Evolutionary conservation across 192 early-diverging fungal species (phyloP).

Genomic region (Entomortierella chlamydospora): DNA sequence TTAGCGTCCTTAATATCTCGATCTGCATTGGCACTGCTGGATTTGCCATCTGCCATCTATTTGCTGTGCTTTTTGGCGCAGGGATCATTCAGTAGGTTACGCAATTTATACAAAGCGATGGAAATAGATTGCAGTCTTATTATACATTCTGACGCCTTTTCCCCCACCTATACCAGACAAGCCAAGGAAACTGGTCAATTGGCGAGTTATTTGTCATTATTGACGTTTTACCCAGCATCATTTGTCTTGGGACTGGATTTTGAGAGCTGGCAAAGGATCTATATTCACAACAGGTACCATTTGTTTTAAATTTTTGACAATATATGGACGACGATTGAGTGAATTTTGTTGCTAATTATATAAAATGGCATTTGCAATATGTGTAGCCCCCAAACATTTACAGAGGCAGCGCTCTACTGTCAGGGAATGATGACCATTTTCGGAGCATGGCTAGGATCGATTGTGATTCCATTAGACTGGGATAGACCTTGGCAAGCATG

Average conservation of each 20-base stretch:
- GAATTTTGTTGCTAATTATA: too few species aligned
- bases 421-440: conserved; percentile 58
- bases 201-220: conserved; percentile 35
- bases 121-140: too few species aligned
- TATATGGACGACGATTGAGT: too few species aligned
- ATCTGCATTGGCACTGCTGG: conserved; percentile 36
- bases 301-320: too few species aligned
- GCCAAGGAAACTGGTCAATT: conserved; percentile 48
- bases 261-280: conserved; percentile 40
- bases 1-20: conserved; percentile 23
- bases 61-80: conserved; percentile 48
- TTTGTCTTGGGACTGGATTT: conserved; percentile 44
- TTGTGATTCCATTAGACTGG: conserved; percentile 69
- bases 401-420: conserved; percentile 58
- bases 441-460: conserved; percentile 66
- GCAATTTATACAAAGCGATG: too few species aligned
- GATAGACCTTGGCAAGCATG: conserved; percentile 67
- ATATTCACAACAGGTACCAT: conserved; percentile 38
- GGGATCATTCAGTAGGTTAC: conserved; percentile 31
- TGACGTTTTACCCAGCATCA: conserved; percentile 50
- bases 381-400: conserved; percentile 55
- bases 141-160: too few species aligned
- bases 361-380: too few species aligned
- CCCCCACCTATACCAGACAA: conserved; percentile 17
- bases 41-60: conserved; percentile 32